phyloP scores from a whole-genome alignment of 305 asterid species.

The Rubia peregrina region DNA sequence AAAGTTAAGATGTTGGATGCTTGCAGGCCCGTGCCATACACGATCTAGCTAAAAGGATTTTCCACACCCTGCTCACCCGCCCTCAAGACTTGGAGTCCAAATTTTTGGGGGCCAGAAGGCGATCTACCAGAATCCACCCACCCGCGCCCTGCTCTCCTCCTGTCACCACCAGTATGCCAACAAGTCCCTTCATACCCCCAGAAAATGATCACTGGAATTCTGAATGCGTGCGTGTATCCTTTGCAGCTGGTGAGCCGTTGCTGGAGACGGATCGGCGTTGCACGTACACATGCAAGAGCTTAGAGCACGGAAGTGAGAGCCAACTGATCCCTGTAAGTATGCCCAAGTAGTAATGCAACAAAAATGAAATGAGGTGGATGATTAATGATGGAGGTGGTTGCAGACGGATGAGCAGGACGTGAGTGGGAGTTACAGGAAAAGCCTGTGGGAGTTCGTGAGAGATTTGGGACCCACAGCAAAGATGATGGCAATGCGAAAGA shows the following conservation, averaged over 20 bases:
- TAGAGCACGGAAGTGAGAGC: constrained; percentile 3
- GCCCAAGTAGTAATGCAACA: too few relatives aligned
- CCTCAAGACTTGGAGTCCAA: constrained; percentile 54
- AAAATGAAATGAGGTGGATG: too few relatives aligned
- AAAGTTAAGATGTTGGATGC: background rate
- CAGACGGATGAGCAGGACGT: constrained; percentile 36
- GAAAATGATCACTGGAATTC: too few relatives aligned
- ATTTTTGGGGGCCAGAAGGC: constrained; percentile 55
- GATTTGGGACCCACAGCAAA: constrained; percentile 45
- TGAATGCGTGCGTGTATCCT: too few relatives aligned
- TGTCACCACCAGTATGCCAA: background rate
- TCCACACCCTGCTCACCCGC: constrained; percentile 47
- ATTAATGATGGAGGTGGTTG: background rate
- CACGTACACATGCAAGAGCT: constrained; percentile 25
- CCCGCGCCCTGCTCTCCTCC: background rate
- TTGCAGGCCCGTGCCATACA: constrained; percentile 68
- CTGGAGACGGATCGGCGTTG: constrained; percentile 32
- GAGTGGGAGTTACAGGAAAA: constrained; percentile 48
- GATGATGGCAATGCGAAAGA: too few relatives aligned
- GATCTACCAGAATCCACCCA: constrained; percentile 43
- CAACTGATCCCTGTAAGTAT: constrained; percentile 36
- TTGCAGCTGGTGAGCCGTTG: background rate
- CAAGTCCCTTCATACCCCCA: too few relatives aligned
- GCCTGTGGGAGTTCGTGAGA: constrained; percentile 48
- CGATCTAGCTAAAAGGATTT: constrained; percentile 72